These are phyloP conservation scores for Spergularia marina DNA, from an alignment of 148 eudicot genomes.

Conservation along the genomic window DNA sequence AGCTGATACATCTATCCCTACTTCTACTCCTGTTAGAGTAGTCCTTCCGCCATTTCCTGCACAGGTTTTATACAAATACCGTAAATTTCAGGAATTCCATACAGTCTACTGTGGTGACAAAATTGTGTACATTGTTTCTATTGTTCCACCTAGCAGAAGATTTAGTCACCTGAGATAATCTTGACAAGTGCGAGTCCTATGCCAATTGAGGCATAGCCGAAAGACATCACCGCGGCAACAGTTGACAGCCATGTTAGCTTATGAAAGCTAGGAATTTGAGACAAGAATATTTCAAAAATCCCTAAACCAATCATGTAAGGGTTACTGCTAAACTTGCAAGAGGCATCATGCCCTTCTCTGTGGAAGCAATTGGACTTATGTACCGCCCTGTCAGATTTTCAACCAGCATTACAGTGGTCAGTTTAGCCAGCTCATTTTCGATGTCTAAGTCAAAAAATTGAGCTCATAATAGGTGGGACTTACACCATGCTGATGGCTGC, in stretches of 20 bases:
- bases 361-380: conserved; percentile 67
- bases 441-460: not conserved
- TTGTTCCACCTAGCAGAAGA: no score
- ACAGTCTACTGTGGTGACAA: not conserved
- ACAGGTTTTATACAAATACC: not conserved
- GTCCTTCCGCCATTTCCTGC: conserved; percentile 49
- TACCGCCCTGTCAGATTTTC: conserved; percentile 44
- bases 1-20: conserved; percentile 43
- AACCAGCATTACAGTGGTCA: not conserved
- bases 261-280: conserved; percentile 67
- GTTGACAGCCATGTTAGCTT: conserved; percentile 58
- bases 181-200: conserved; percentile 60
- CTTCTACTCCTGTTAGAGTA: conserved; percentile 51
- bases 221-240: conserved; percentile 72
- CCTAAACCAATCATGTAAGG: conserved; percentile 61
- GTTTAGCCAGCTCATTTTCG: no score
- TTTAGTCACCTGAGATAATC: conserved; percentile 46
- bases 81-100: not conserved
- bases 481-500: conserved; percentile 80
- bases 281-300: conserved; percentile 52
- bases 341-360: conserved; percentile 40
- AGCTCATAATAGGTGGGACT: conserved; percentile 11
- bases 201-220: conserved; percentile 62
- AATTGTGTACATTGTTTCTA: no score
- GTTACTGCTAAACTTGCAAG: conserved; percentile 42